phyloP scores from a whole-genome alignment of 345 rosid species.

The Isatis tinctoria region DNA sequence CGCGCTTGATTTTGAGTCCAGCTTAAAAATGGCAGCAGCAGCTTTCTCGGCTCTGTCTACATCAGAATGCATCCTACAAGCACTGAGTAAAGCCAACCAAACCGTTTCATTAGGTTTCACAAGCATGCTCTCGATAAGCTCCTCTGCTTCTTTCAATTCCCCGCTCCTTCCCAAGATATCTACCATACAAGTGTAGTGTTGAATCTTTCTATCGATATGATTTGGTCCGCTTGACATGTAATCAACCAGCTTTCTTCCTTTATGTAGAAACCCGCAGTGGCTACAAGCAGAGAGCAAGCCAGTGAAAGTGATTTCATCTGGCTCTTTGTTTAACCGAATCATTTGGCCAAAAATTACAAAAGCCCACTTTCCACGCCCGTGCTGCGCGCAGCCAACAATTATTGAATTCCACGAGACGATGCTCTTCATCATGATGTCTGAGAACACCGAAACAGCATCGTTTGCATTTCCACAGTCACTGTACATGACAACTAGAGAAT shows the following conservation, averaged over 20 bases:
- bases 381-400: conserved; percentile 62
- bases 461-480: conserved; percentile 46
- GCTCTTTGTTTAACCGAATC: conserved; percentile 49
- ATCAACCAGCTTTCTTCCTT: conserved; percentile 53
- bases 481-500: conserved; percentile 64
- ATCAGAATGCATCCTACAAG: conserved; percentile 57
- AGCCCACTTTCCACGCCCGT: conserved; percentile 54
- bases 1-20: conserved; percentile 56
- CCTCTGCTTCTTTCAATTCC: conserved; percentile 60
- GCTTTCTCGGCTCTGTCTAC: conserved; percentile 61
- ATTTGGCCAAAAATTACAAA: conserved; percentile 47
- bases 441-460: conserved; percentile 47
- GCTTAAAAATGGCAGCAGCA: conserved; percentile 38
- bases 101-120: conserved; percentile 47
- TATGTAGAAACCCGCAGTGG: conserved; percentile 59
- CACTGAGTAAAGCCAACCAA: conserved; percentile 76
- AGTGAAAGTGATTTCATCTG: conserved; percentile 74
- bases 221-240: conserved; percentile 37
- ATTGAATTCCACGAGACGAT: conserved; percentile 69
- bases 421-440: conserved; percentile 38
- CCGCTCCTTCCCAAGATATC: conserved; percentile 66
- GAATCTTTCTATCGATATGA: conserved; percentile 34
- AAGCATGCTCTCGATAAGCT: conserved; percentile 45
- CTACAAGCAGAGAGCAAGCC: conserved; percentile 83
- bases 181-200: conserved; percentile 75